Conservation (phyloP, 495 filamentous ascomycete genomes). For the Penicillium pulvis region DNA sequence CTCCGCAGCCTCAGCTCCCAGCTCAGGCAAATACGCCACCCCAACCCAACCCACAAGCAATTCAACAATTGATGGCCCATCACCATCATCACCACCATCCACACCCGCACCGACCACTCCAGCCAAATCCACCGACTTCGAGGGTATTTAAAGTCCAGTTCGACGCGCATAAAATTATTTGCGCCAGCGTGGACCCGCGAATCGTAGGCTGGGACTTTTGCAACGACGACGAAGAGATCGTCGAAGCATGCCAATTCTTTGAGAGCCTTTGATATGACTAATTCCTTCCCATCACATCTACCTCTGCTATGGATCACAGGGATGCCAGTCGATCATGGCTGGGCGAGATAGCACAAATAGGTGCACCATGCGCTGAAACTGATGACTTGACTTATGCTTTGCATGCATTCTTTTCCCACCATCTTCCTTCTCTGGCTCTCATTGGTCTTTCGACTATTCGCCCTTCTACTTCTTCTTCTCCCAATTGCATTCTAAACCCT, state of each 20-base stretch:
- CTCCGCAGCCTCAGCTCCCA: constrained; percentile 3
- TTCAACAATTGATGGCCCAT: constrained; percentile 13
- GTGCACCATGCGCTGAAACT: background rate
- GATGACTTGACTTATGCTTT: background rate
- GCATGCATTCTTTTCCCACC: no score
- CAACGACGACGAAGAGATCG: constrained; percentile 79
- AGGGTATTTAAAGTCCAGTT: constrained; percentile 98
- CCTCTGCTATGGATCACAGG: background rate
- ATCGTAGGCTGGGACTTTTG: constrained; percentile 99
- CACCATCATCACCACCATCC: constrained; percentile 26
- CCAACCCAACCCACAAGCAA: constrained; percentile 9
- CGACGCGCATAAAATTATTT: constrained; percentile 90
- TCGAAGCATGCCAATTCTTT: constrained; percentile 81
- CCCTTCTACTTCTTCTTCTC: background rate
- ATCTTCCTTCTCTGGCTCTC: background rate
- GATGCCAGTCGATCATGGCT: background rate
- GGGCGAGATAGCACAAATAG: background rate
- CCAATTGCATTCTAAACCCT: background rate
- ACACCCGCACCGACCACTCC: constrained; percentile 12
- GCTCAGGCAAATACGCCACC: background rate
- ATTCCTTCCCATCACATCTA: background rate
- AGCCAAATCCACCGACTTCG: constrained; percentile 38
- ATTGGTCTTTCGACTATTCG: background rate
- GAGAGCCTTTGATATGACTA: constrained; percentile 29
- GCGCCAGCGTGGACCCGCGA: constrained; percentile 83